Percentiles rank a stretch among this genome's conserved stretches.
Conservation (phyloP, 306 rosid genomes). For the Aeschynomene evenia region DNA sequence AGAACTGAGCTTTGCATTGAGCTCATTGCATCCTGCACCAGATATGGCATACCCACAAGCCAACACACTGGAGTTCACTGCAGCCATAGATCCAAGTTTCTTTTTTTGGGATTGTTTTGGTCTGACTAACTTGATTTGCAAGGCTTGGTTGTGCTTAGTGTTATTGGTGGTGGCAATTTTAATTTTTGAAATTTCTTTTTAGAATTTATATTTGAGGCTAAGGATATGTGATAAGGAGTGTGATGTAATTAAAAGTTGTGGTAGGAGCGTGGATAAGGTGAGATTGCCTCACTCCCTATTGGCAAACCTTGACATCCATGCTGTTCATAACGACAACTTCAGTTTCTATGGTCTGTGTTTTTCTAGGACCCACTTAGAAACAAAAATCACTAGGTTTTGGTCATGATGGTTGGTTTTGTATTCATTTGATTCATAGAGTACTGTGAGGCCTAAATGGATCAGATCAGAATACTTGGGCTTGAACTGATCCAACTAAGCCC, state of each 20-base stretch:
- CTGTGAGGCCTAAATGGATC: no score
- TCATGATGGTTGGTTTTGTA: no score
- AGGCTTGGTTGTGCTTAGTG: neutral
- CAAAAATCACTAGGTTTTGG: neutral
- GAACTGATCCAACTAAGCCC: no score
- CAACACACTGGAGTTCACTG: slow-evolving; percentile 62
- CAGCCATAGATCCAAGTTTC: slow-evolving; percentile 48
- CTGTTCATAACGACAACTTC: neutral
- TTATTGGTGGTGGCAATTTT: neutral
- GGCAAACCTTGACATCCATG: slow-evolving; percentile 36
- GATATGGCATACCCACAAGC: slow-evolving; percentile 61
- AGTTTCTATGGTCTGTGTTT: slow-evolving; percentile 24
- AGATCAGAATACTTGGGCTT: no score
- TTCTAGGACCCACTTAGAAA: slow-evolving; percentile 44
- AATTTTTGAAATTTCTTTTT: neutral
- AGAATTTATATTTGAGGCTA: slow-evolving; percentile 21
- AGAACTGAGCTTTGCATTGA: slow-evolving; percentile 42
- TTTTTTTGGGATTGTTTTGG: neutral
- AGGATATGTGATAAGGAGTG: slow-evolving; percentile 38
- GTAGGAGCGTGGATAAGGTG: slow-evolving; percentile 80
- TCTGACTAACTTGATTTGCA: neutral
- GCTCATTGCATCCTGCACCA: slow-evolving; percentile 42
- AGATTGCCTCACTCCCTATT: slow-evolving; percentile 68
- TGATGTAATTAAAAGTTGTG: slow-evolving; percentile 45
- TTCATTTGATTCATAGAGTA: no score